Evolutionary conservation across 306 rosid species (phyloP).

Genomic region (Hippophae tibetana): DNA sequence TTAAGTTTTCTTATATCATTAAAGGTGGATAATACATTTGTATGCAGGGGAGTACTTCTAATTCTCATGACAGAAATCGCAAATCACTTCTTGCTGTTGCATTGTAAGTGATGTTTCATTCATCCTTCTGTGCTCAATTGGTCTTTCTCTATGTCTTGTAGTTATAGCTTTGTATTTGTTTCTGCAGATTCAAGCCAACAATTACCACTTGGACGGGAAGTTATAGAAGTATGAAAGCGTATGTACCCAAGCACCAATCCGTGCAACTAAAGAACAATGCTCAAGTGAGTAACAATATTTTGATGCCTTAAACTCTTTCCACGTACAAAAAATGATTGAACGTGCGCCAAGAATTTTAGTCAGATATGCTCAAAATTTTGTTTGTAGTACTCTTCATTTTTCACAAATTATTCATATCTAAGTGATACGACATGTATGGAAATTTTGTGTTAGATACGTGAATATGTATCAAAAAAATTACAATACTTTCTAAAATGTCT

Average conservation of each 20-base stretch:
- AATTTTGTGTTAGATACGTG: too few species aligned
- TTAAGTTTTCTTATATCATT: not conserved
- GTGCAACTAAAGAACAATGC: slow-evolving; percentile 55
- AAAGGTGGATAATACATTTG: slow-evolving; percentile 3
- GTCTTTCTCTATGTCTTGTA: not conserved
- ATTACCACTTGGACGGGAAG: slow-evolving; percentile 72
- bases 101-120: slow-evolving; percentile 29
- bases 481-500: too few species aligned
- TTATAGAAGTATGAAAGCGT: slow-evolving; percentile 67
- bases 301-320: not conserved
- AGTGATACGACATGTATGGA: too few species aligned
- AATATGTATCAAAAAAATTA: too few species aligned
- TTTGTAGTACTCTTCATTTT: too few species aligned
- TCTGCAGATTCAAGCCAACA: slow-evolving; percentile 61
- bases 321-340: not conserved
- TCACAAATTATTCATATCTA: too few species aligned
- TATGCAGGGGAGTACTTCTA: slow-evolving; percentile 35
- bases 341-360: too few species aligned
- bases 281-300: slow-evolving; percentile 41
- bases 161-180: not conserved
- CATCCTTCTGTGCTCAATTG: not conserved
- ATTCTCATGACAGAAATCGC: slow-evolving; percentile 28
- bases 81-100: slow-evolving; percentile 63
- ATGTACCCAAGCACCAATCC: slow-evolving; percentile 70
- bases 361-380: too few species aligned